Percentiles rank a stretch among this genome's conserved stretches.
Evolutionary conservation across 352 stramenopile genomes (phyloP).

Genomic region (Achlya hypogyna): DNA sequence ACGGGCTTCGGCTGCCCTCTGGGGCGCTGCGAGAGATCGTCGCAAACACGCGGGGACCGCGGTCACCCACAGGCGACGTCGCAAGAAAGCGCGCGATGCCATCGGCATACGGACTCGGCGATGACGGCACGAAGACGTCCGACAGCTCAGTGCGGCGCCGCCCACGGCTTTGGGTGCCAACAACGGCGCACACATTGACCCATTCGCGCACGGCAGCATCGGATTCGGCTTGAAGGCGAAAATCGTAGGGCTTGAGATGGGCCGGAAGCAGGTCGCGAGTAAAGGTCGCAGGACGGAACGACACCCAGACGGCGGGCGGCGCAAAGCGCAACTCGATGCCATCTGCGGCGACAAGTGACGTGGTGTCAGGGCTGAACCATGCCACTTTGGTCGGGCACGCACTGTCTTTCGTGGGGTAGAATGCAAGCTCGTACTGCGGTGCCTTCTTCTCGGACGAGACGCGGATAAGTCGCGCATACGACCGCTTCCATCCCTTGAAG

Average conservation of each 20-base stretch:
- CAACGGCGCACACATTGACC: not conserved
- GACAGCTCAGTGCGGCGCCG: no score
- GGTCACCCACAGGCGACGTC: not conserved
- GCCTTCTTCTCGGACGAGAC: not conserved
- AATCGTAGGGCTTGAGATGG: not conserved
- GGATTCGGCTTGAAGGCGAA: not conserved
- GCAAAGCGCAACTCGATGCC: not conserved
- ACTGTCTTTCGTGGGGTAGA: not conserved
- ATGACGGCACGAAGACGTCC: not conserved
- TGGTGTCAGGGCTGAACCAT: not conserved
- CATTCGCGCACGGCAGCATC: not conserved
- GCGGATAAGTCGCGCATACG: conserved; percentile 4
- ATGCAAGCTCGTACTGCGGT: conserved; percentile 5
- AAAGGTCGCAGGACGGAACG: not conserved
- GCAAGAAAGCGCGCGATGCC: not conserved
- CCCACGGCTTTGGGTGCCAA: not conserved
- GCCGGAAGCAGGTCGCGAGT: not conserved
- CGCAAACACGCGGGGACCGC: not conserved
- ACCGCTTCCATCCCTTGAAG: conserved; percentile 2
- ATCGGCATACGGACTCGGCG: not conserved
- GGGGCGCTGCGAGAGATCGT: not conserved
- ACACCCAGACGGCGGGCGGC: not conserved
- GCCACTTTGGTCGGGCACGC: conserved; percentile 7
- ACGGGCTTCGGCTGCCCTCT: no score
- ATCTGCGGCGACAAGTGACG: not conserved